phyloP scores from a whole-genome alignment of 139 green algal species.

The Chlorella sp. region DNA sequence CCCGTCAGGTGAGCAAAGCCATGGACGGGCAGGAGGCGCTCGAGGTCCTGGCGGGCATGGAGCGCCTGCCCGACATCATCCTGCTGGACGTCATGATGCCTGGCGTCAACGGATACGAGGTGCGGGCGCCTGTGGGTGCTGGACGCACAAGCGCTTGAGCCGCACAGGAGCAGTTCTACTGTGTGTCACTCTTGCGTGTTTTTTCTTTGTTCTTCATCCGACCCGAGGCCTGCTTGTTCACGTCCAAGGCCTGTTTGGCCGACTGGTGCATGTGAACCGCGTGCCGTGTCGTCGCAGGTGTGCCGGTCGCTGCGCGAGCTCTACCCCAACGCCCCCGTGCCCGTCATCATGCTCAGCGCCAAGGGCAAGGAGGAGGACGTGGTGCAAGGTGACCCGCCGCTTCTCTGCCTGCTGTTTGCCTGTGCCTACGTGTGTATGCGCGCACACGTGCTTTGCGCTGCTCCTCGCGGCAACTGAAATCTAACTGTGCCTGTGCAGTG shows the following conservation, averaged over 20 bases:
- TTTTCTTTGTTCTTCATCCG: neutral
- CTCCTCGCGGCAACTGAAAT: no score
- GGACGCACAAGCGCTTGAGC: neutral
- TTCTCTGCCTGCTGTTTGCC: no score
- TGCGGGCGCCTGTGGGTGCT: neutral
- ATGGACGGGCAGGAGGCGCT: neutral
- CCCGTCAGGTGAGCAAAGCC: neutral
- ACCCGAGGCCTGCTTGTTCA: neutral
- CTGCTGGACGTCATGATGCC: conserved; percentile 36
- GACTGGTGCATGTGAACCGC: no score
- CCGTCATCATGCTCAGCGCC: conserved; percentile 62
- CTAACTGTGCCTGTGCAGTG: no score
- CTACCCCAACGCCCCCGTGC: conserved; percentile 49
- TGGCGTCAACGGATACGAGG: conserved; percentile 10
- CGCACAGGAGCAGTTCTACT: neutral
- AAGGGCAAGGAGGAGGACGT: conserved; percentile 62
- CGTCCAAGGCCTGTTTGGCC: no score
- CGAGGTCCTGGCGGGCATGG: neutral
- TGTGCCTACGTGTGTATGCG: no score
- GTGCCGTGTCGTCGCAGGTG: conserved; percentile 26
- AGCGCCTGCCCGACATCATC: conserved; percentile 13
- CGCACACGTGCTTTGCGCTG: no score
- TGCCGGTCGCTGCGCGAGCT: conserved; percentile 32
- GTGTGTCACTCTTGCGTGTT: neutral
- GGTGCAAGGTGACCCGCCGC: no score